Evolutionary conservation across 2,329 filamentous ascomycete species (phyloP), one percentile per base, ranked within the genome.

Genomic region (Xenosphaeropsis pyriputrescens): DNA sequence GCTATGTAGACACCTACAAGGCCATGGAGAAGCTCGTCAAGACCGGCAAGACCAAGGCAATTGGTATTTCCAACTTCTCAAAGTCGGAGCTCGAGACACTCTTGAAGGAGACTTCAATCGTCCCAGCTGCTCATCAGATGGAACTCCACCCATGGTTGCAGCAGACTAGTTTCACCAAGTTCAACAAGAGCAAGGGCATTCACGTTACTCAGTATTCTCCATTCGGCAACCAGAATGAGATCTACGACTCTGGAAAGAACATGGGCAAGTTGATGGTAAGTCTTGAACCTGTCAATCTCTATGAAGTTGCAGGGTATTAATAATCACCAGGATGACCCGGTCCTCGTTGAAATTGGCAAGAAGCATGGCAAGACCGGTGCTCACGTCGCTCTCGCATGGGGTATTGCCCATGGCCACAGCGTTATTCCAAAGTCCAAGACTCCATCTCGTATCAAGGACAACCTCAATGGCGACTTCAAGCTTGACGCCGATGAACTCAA

Each of bases 401-500:
- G 68, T 45, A 54, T 72, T 39, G 57, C 61, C 38, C 62, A 68
- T 44, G 70, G 71, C 38, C 72, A 74, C 52, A 65, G 73, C 11
- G 71, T 76, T 29, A 62, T 79, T 43, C 75, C 75, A 40, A 80
- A 79, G 64, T 76, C 70, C 48, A 70, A 69, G 32, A 76, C 67
- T 19, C 64, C 68, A 18, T 60, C 60, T 29, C 63, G 74, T 29
- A 79, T 79, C 44, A 60, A 63, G 54, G 68, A 65, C 52, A 84
- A 83, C 57, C 71, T 76, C 50, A 63, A 75, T 52, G 67, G 70
- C 43, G 70, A 75, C 49, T 81, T 82, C 53, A 66, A 69, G 49
- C 60, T 82, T 18, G 63, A 64, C 1, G 47, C 52, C 0, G 68
- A 68, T 36, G 76, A 82, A 47, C 55, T 79, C 47, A 55, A 67